Base-by-base conservation (phyloP, 129 eudicot species). In the Dittrichia graveolens region DNA sequence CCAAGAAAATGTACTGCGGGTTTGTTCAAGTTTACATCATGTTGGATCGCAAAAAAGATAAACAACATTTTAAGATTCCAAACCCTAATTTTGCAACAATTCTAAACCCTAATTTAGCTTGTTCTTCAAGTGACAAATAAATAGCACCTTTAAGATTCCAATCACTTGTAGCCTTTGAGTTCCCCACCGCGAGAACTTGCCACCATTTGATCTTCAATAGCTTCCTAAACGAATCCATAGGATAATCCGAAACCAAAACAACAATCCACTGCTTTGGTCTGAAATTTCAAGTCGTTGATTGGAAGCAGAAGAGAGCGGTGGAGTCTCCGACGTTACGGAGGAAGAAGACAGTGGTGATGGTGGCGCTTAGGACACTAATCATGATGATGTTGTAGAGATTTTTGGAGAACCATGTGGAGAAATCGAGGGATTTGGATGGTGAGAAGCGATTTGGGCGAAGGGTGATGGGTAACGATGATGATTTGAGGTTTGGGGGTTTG, bases 31-130 rank as follows among this genome's bases (percentile, higher is more conserved):
- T n/a, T n/a, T n/a, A n/a, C 98, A 39, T 96, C 98, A 34, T 92
- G 98, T 72, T 92, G 98, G n/a, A 92, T 89, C n/a, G 98, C 98
- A 75, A 92, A 92, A n/a, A 55, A 92, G 78, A 80, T 92, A 92
- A 8, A 96, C 98, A 67, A 92, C 95, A 62, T 80, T 81, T 61
- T n/a, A n/a, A n/a, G n/a, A n/a, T 92, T 92, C 45, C 98, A 59
- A 87, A 85, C 89, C n/a, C n/a, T n/a, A n/a, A n/a, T n/a, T n/a
- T n/a, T n/a, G n/a, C 95, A 72, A 83, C 79, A 66, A 92, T 87
- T 56, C 95, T 82, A 76, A 74, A 92, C 43, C 95, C 96, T 72
- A 92, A 74, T 58, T 92, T 84, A 62, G 91, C 89, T 78, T 92
- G 98, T 55, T 78, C 79, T 15, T 89, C 98, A 19, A 92, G 75